Base-by-base conservation (phyloP, 805 yeast genomes). In the Suhomyces sp. region DNA sequence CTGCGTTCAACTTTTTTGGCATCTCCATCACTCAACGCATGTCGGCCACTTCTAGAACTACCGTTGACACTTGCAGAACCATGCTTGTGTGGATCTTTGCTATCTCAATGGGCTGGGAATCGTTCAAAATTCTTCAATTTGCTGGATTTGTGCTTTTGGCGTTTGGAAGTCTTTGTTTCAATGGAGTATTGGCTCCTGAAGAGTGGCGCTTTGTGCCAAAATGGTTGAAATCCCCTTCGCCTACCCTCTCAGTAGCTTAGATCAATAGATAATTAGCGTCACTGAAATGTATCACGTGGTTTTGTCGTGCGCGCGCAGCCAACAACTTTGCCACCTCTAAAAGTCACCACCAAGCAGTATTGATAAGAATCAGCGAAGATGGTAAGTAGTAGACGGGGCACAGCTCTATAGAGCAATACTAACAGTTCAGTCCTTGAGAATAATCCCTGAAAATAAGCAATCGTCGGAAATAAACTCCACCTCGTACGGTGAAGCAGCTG, bases 1-100 rank as follows among this genome's bases (percentile, higher is more conserved):
- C 90, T 1, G 60, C 78, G 4, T 88, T 88, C 77, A 88, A 88
- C 66, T 84, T 77, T 65, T 83, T 84, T 59, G 96, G 96, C 2
- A 78, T 87, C 39, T 77, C 89, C 7, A 70, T 88, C 37, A 88
- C 96, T 2, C 76, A 80, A 47, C 68, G 70, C 44, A 63, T 87
- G 46, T 83, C 87, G 48, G 94, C 96, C 31, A 87, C 96, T 1
- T 78, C 92, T 1, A 75, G 94, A 61, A 83, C 90, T 20, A 88
- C 94, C 1, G 80, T 88, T 47, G 96, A 88, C 61, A 84, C 91
- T 0, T 84, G 87, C 53, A 76, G 96, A 57, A 87, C 94, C 0
- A 67, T 87, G 21, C 67, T 86, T 24, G 92, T 88, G 15, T 88
- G 96, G 96, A 37, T 84, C 1, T 79, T 86, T 7, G 88, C 94